These are phyloP conservation scores for Closterium sp. DNA, from an alignment of 139 green algal genomes.

Conservation along the genomic window DNA sequence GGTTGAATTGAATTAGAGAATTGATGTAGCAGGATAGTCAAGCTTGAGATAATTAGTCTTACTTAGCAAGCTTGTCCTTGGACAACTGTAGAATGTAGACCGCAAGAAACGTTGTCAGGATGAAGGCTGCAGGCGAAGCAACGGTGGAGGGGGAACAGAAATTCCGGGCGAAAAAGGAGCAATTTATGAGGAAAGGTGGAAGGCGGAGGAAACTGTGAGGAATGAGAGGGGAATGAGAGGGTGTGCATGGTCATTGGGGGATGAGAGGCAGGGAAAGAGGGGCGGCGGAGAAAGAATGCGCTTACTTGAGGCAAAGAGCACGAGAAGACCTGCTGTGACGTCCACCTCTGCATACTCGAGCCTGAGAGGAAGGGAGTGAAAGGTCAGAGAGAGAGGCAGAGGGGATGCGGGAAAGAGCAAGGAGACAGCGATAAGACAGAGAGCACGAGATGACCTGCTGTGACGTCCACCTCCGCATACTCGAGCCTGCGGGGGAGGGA, in stretches of 20 bases:
- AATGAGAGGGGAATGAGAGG: neutral
- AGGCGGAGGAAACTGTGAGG: too few relatives aligned
- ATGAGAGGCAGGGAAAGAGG: too few relatives aligned
- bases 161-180: too few relatives aligned
- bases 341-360: constrained; percentile 35
- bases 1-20: neutral
- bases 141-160: too few relatives aligned
- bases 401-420: neutral
- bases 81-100: constrained; percentile 40
- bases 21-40: neutral
- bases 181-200: too few relatives aligned
- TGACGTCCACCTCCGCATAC: constrained; percentile 27
- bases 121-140: neutral
- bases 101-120: constrained; percentile 19
- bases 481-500: neutral
- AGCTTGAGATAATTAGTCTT: neutral
- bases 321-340: constrained; percentile 16
- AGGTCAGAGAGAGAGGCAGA: neutral
- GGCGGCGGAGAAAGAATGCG: neutral
- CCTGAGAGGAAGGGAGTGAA: neutral
- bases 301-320: constrained; percentile 24
- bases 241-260: too few relatives aligned
- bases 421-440: too few relatives aligned
- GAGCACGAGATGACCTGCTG: constrained; percentile 20
- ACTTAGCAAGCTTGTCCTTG: constrained; percentile 40